Evolutionary conservation across 2,329 filamentous ascomycete genomes (phyloP), one percentile per base, ranked within the genome.

Genomic region (Aspergillus hortae): DNA sequence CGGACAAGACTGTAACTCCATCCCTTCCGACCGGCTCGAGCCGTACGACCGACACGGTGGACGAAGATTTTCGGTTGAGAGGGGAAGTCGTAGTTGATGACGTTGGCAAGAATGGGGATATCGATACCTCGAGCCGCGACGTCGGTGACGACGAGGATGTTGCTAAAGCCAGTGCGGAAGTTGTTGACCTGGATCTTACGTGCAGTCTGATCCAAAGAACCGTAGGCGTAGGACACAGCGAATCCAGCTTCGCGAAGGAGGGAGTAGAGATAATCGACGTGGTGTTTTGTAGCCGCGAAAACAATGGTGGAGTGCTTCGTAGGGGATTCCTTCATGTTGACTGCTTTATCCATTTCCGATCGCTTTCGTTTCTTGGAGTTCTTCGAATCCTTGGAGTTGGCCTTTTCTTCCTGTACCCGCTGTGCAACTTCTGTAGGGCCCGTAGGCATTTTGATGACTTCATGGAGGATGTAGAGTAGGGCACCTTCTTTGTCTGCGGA

Each of bases 11-110:
- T 96, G 74, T 96, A 99, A 74, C 88, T 89, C 94, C 94, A 97
- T 56, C 94, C 94, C 59, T 87, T 85, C 63, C 90, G 87, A 12
- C 92, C 94, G 42, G 95, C 95, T 81, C 94, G 85, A 38, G 94
- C 95, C 23, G 95, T 99, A 74, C 94, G 87, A 63, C 94, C 94
- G 44, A 99, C 94, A 67, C 94, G 87, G 72, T 99, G 94, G 25
- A 99, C 88, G 64, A 95, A 99, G 40, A 99, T 86, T 74, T 99
- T 99, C 17, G 94, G 90, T 65, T 97, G 94, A 1, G 92, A 89
- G 3, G 94, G 92, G 59, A 99, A 99, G 67, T 97, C 92, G 72
- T 95, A 99, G 77, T 99, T 97, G 77, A 99, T 92, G 53, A 99
- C 94, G 67, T 99, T 97, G 51, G 90, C 92, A 33, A 99, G 80